Evolutionary conservation across 1,139 yeast genomes (phyloP).

Genomic region (Geotrichum reessii): DNA sequence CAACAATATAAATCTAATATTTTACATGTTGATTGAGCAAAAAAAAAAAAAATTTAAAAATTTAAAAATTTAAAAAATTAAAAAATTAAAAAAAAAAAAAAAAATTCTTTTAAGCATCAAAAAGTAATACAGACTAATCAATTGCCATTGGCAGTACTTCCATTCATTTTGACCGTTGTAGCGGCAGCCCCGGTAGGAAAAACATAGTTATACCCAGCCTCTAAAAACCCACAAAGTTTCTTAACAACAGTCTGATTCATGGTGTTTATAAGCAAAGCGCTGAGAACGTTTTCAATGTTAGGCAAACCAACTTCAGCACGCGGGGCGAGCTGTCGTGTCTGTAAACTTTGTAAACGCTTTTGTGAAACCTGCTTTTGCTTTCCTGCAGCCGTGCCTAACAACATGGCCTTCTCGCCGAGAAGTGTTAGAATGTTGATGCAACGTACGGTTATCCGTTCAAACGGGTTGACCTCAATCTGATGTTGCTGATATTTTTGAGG

Average conservation of each 20-base stretch:
- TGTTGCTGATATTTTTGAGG: neutral
- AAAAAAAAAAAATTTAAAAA: neutral
- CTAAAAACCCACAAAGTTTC: slow-evolving; percentile 32
- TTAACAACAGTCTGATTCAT: slow-evolving; percentile 38
- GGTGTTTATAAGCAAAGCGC: slow-evolving; percentile 35
- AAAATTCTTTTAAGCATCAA: neutral
- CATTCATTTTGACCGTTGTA: neutral
- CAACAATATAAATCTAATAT: no score
- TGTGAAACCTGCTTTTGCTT: neutral
- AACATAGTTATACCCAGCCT: slow-evolving; percentile 25
- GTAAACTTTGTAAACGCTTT: neutral
- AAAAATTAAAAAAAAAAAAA: neutral
- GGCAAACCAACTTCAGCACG: slow-evolving; percentile 34
- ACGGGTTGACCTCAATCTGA: slow-evolving; percentile 31
- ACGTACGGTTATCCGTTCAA: slow-evolving; percentile 35
- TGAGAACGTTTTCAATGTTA: slow-evolving; percentile 35
- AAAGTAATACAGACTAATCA: neutral
- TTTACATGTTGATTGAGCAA: no score
- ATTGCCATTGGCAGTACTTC: neutral
- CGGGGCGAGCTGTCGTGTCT: slow-evolving; percentile 5
- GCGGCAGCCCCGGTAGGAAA: neutral
- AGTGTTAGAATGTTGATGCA: slow-evolving; percentile 34
- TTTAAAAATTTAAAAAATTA: no score
- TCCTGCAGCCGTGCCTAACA: slow-evolving; percentile 10
- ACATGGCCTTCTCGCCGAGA: slow-evolving; percentile 33